phyloP scores from a whole-genome alignment of 2,329 filamentous ascomycete species.

The Aspergillus sp. region DNA sequence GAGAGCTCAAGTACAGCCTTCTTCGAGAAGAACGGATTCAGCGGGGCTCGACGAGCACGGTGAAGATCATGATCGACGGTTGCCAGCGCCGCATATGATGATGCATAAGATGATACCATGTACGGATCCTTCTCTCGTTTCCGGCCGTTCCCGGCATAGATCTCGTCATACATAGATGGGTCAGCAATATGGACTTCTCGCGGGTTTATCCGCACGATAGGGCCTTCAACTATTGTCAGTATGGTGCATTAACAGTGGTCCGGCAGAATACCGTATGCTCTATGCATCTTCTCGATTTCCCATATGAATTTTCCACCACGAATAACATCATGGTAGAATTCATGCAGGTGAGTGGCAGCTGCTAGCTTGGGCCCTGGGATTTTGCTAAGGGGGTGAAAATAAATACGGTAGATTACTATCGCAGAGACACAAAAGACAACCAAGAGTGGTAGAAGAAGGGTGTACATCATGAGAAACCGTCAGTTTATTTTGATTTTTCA shows the following conservation, averaged over 20 bases:
- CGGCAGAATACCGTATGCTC: constrained; percentile 33
- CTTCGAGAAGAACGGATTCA: constrained; percentile 49
- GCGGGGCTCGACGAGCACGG: constrained; percentile 35
- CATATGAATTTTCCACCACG: constrained; percentile 33
- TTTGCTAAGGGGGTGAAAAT: constrained; percentile 31
- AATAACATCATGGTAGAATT: constrained; percentile 38
- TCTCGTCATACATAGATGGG: constrained; percentile 33
- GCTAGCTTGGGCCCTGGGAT: constrained; percentile 39
- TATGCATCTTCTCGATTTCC: constrained; percentile 34
- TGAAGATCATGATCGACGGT: constrained; percentile 46
- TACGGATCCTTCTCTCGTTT: constrained; percentile 25
- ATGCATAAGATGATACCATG: constrained; percentile 18
- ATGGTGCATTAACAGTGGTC: no score
- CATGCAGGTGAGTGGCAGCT: constrained; percentile 34
- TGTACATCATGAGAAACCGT: background rate
- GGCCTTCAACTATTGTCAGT: background rate
- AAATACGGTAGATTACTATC: background rate
- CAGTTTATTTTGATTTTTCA: background rate
- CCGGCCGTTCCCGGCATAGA: constrained; percentile 27
- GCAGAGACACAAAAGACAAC: background rate
- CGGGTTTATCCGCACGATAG: constrained; percentile 36
- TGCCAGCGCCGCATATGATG: constrained; percentile 25
- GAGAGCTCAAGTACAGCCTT: background rate
- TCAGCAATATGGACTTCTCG: constrained; percentile 40
- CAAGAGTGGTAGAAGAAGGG: background rate